Percentiles rank a stretch among this genome's conserved stretches.
Evolutionary conservation across 345 rosid genomes (phyloP).

Genomic region (Syzygium grande): DNA sequence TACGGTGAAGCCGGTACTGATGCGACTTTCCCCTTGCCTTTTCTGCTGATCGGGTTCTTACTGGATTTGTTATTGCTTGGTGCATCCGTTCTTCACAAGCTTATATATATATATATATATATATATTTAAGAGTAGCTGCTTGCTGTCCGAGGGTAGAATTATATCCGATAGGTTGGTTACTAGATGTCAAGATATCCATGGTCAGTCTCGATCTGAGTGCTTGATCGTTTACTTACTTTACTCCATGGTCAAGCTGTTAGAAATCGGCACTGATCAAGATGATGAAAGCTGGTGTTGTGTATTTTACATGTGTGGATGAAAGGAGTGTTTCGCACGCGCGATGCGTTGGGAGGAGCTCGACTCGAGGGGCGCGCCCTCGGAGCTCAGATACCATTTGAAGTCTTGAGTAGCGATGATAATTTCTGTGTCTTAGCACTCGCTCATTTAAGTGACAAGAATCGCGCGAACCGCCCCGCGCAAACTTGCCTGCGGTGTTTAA

Average conservation of each 20-base stretch:
- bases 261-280: neutral
- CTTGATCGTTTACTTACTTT: neutral
- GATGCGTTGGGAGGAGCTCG: neutral
- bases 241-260: neutral
- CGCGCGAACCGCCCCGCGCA: neutral
- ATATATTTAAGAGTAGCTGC: neutral
- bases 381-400: neutral
- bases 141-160: neutral
- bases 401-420: neutral
- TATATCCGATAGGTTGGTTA: neutral
- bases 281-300: neutral
- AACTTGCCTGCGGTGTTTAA: neutral
- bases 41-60: neutral
- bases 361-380: neutral
- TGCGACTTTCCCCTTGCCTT: neutral
- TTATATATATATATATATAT: neutral
- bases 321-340: neutral
- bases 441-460: neutral
- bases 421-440: neutral
- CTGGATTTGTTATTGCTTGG: neutral
- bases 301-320: neutral
- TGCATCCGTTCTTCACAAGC: neutral
- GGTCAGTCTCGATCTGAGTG: neutral
- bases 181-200: neutral
- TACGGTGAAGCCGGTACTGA: slow-evolving; percentile 83